phyloP scores from a whole-genome alignment of 805 yeast genomes.

The Scheffersomyces stipitis region DNA sequence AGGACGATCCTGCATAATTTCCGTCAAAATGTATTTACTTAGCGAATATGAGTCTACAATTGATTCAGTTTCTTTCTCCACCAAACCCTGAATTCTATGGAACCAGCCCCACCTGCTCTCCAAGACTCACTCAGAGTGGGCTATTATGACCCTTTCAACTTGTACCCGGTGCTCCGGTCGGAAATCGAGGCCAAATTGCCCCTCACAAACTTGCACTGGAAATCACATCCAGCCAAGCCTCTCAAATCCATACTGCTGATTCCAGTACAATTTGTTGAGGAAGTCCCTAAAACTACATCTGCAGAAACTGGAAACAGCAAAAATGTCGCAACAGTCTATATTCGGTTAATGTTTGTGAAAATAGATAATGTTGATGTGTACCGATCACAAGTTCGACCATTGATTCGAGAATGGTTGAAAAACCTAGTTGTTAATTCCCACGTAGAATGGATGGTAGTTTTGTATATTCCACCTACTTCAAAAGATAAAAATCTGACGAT shows the following conservation, averaged over 20 bases:
- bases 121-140: constrained; percentile 43
- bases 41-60: not conserved
- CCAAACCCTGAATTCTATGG: not conserved
- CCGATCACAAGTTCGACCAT: constrained; percentile 75
- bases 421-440: constrained; percentile 34
- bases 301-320: constrained; percentile 3
- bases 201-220: constrained; percentile 72
- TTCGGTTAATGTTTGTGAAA: constrained; percentile 67
- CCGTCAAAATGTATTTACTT: too few relatives aligned
- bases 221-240: constrained; percentile 46
- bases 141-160: constrained; percentile 73
- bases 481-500: constrained; percentile 36
- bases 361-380: constrained; percentile 72
- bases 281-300: constrained; percentile 42
- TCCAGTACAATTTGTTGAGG: constrained; percentile 55
- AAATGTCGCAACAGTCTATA: constrained; percentile 44
- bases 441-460: constrained; percentile 63
- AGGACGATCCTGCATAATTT: too few relatives aligned
- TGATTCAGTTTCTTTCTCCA: not conserved
- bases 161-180: constrained; percentile 45
- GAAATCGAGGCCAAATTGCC: constrained; percentile 50
- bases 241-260: constrained; percentile 63
- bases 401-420: constrained; percentile 78
- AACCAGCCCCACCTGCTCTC: constrained; percentile 7
- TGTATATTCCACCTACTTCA: constrained; percentile 43